phyloP scores from a whole-genome alignment of 176 grass and related monocot species.

The Zoysia pacifica region DNA sequence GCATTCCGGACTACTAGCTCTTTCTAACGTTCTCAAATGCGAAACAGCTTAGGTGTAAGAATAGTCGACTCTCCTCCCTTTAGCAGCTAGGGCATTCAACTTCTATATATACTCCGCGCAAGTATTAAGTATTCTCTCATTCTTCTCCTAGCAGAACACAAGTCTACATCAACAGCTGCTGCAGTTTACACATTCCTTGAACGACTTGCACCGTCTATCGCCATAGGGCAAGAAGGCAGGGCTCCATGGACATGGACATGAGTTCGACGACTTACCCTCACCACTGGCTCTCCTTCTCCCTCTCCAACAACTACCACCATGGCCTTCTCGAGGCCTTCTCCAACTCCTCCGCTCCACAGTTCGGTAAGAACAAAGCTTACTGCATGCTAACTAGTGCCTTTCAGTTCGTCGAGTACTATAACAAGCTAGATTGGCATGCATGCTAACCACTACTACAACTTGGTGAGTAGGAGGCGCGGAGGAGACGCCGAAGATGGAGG shows the following conservation, averaged over 20 bases:
- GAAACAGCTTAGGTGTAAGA: too few relatives aligned
- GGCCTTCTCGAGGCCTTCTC: constrained; percentile 76
- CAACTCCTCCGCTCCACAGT: constrained; percentile 35
- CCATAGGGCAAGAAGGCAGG: too few relatives aligned
- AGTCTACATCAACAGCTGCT: constrained; percentile 43
- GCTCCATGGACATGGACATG: constrained; percentile 70
- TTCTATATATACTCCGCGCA: constrained; percentile 47
- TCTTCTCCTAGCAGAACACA: constrained; percentile 43
- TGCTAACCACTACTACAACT: too few relatives aligned
- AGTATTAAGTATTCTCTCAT: constrained; percentile 34
- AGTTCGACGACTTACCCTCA: constrained; percentile 58
- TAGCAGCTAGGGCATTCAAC: too few relatives aligned
- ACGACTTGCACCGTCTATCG: constrained; percentile 22
- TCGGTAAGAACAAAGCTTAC: constrained; percentile 22
- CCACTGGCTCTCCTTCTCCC: constrained; percentile 93
- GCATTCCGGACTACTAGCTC: constrained; percentile 36
- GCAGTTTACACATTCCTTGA: constrained; percentile 26
- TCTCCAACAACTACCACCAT: constrained; percentile 68
- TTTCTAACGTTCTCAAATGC: constrained; percentile 37
- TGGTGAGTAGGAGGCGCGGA: constrained; percentile 41
- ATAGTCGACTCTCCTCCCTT: too few relatives aligned
- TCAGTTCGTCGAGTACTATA: neutral
- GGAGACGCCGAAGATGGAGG: constrained; percentile 72
- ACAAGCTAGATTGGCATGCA: too few relatives aligned
- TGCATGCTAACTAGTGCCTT: too few relatives aligned